Base-by-base conservation (phyloP, 805 yeast genomes). In the Yamadazyma laniorum region DNA sequence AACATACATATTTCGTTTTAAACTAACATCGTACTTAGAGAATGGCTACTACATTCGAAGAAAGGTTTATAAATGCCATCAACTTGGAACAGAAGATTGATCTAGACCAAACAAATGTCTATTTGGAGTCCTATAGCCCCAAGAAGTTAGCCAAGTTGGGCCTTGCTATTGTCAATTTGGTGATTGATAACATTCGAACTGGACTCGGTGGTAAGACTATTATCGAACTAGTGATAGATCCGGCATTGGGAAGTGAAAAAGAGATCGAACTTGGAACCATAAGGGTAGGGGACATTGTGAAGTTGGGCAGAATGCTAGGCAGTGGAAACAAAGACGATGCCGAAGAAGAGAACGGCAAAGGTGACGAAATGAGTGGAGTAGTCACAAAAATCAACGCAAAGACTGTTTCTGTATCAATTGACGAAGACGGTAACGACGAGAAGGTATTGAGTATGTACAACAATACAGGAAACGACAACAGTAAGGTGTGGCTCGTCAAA, bases 201-300 rank as follows among this genome's bases (percentile, higher is more conserved):
- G 95, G 95, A 0, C 62, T 87, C 7, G 95, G 87, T 12, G 96
- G 96, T 2, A 77, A 80, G 41, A 66, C 79, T 1, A 65, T 82
- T 4, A 49, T 87, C 11, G 95, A 87, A 46, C 59, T 91, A 36
- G 66, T 51, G 13, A 62, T 68, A 19, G 91, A 85, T 45, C 65
- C 81, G 0, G 70, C 71, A 2, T 74, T 53, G 34, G 52, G 56
- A 11, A 49, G 44, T 18, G 60, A 49, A 8, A 43, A 38, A 25
- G 61, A 53, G 19, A 53, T 76, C 5, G 69, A 64, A 11, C 47
- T 61, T 13, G 83, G 85, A 1, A 77, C 76, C 17, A 57, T 87
- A 18, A 72, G 79, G 46, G 73, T 75, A 3, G 96, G 96, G 11
- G 96, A 88, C 59, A 80, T 86, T 29, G 90, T 88, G 2, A 74